These are phyloP conservation scores for Calonectria henricotiae DNA, from an alignment of 2,329 filamentous ascomycete genomes.

Conservation along the genomic window DNA sequence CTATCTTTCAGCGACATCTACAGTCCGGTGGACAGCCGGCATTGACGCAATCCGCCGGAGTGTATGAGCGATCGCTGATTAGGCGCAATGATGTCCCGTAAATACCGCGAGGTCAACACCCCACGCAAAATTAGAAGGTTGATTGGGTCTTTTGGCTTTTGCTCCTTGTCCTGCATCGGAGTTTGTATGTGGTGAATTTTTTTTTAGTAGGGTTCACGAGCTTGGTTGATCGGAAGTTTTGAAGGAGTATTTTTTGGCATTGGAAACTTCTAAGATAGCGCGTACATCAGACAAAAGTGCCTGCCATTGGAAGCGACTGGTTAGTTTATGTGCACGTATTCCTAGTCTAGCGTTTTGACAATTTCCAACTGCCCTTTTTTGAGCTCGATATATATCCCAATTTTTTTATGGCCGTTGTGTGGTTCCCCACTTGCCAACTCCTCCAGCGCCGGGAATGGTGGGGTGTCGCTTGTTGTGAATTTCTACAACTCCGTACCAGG, in stretches of 20 bases:
- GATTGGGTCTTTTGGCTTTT: not conserved
- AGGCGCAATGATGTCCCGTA: constrained; percentile 15
- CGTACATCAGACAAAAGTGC: not conserved
- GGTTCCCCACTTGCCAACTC: constrained; percentile 19
- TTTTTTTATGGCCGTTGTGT: constrained; percentile 4
- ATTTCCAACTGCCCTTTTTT: constrained; percentile 27
- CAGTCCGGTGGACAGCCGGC: not conserved
- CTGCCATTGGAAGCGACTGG: not conserved
- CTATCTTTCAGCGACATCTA: constrained; percentile 46
- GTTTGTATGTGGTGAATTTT: not conserved
- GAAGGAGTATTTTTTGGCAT: constrained; percentile 8
- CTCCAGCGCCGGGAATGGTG: constrained; percentile 22
- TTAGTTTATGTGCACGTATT: not conserved
- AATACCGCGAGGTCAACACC: not conserved
- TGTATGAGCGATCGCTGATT: constrained; percentile 3
- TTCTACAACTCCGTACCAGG: constrained; percentile 26
- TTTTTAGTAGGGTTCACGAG: no score
- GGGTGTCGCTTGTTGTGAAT: constrained; percentile 28
- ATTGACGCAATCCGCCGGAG: constrained; percentile 39
- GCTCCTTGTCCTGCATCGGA: not conserved
- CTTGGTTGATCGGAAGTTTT: constrained; percentile 20
- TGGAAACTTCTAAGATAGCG: not conserved
- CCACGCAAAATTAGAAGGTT: not conserved
- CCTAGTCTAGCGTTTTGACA: not conserved
- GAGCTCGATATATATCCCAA: not conserved